Evolutionary conservation across 192 early-diverging fungal species (phyloP).

Genomic region (Backusella westeae): DNA sequence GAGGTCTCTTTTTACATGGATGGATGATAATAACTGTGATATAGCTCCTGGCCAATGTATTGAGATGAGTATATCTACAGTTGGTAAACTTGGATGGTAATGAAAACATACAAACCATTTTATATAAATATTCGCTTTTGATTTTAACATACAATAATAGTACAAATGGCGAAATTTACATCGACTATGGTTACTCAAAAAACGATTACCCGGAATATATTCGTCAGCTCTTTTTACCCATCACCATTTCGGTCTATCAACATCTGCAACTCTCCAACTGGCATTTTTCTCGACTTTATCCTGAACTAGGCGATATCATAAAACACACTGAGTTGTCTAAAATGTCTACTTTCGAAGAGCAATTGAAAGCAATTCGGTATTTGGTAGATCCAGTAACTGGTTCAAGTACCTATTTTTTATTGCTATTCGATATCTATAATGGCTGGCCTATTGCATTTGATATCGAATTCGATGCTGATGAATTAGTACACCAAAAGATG

Average conservation of each 20-base stretch:
- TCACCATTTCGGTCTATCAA: conserved; percentile 67
- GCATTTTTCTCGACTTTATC: conserved; percentile 58
- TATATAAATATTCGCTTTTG: neutral
- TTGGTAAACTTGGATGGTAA: conserved; percentile 60
- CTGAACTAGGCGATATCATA: neutral
- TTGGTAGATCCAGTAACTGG: conserved; percentile 12
- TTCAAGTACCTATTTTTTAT: conserved; percentile 63
- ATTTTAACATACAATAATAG: conserved; percentile 33
- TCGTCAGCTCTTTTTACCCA: conserved; percentile 61
- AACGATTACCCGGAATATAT: conserved; percentile 38
- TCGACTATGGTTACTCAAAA: conserved; percentile 63
- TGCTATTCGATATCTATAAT: conserved; percentile 77
- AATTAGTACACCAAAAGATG: conserved; percentile 29
- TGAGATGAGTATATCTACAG: conserved; percentile 59
- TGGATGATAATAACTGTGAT: conserved; percentile 29
- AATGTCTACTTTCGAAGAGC: neutral
- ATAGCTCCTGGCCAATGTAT: conserved; percentile 48
- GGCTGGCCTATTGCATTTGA: conserved; percentile 70
- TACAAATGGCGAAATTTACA: conserved; percentile 61
- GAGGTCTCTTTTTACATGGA: conserved; percentile 52
- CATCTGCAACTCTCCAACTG: conserved; percentile 60
- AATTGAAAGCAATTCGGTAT: neutral
- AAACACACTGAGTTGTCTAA: neutral
- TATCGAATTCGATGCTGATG: conserved; percentile 66
- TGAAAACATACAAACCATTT: neutral